Conservation (phyloP, 441 rosid species). For the Cnidoscolus chayamansa region DNA sequence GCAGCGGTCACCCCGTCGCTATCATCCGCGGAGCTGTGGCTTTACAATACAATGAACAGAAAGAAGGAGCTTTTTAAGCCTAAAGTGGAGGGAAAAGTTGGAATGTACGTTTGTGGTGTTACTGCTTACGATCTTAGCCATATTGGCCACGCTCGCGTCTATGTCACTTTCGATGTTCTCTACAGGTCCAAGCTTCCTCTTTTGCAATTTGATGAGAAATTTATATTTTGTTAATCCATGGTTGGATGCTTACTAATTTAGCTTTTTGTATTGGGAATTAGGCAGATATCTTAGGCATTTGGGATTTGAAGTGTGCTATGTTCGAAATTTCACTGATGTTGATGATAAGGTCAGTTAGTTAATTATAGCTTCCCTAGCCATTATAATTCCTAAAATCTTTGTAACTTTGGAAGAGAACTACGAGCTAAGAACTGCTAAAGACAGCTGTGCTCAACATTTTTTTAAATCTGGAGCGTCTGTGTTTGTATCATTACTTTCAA, state of each 20-base stretch:
- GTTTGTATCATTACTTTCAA: slow-evolving; percentile 3
- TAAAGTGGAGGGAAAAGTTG: slow-evolving; percentile 67
- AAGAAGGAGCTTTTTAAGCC: slow-evolving; percentile 70
- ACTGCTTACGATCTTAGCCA: slow-evolving; percentile 96
- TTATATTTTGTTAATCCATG: too few species aligned
- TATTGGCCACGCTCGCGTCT: slow-evolving; percentile 89
- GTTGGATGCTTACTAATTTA: neutral
- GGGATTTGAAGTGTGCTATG: slow-evolving; percentile 78
- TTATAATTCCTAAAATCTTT: neutral
- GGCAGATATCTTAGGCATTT: slow-evolving; percentile 87
- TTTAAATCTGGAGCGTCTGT: neutral
- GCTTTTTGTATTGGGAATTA: slow-evolving; percentile 34
- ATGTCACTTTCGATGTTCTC: slow-evolving; percentile 81
- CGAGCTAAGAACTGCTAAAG: neutral
- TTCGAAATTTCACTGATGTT: slow-evolving; percentile 90
- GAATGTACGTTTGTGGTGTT: slow-evolving; percentile 98
- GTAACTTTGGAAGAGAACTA: neutral
- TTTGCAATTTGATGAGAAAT: too few species aligned
- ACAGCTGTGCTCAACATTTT: neutral
- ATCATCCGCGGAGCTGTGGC: slow-evolving; percentile 47
- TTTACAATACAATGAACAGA: slow-evolving; percentile 74
- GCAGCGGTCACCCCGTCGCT: slow-evolving; percentile 9
- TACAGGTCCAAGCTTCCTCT: slow-evolving; percentile 41
- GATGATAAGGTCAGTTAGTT: slow-evolving; percentile 79
- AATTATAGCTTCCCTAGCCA: neutral